Conservation (phyloP, 148 eudicot species). For the Oxyria digyna region DNA sequence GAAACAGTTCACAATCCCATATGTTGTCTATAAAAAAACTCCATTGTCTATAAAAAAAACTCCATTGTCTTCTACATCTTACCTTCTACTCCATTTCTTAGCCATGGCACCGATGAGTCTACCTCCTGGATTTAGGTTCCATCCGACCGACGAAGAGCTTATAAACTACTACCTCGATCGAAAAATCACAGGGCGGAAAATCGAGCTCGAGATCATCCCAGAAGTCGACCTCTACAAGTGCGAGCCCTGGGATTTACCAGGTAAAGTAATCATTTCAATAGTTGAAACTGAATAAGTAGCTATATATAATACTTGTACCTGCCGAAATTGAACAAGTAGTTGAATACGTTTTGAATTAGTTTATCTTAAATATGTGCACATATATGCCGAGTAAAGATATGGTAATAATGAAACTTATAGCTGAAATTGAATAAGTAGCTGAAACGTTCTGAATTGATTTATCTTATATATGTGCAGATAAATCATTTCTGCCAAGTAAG, state of each 20-base stretch:
- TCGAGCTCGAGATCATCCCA: conserved; percentile 39
- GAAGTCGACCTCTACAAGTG: conserved; percentile 38
- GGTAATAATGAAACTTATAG: too few species aligned
- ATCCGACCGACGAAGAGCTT: conserved; percentile 35
- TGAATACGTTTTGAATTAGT: too few species aligned
- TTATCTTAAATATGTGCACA: too few species aligned
- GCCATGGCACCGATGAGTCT: conserved; percentile 31
- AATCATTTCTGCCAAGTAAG: conserved; percentile 33
- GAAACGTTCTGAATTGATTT: too few species aligned
- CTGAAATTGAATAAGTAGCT: too few species aligned
- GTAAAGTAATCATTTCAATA: conserved; percentile 3
- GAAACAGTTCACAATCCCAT: not conserved
- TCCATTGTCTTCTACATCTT: not conserved
- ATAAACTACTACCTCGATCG: conserved; percentile 30
- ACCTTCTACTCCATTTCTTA: not conserved
- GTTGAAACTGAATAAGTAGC: too few species aligned
- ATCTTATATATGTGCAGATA: conserved; percentile 6
- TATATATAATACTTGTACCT: too few species aligned
- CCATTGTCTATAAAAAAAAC: too few species aligned
- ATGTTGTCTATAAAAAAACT: not conserved
- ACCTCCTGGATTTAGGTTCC: conserved; percentile 37
- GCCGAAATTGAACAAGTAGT: too few species aligned
- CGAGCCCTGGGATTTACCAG: conserved; percentile 42
- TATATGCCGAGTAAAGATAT: too few species aligned
- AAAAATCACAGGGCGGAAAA: conserved; percentile 32